Evolutionary conservation across 1,284 basidiomycete genomes (phyloP).

Genomic region (Heterobasidion annosum): DNA sequence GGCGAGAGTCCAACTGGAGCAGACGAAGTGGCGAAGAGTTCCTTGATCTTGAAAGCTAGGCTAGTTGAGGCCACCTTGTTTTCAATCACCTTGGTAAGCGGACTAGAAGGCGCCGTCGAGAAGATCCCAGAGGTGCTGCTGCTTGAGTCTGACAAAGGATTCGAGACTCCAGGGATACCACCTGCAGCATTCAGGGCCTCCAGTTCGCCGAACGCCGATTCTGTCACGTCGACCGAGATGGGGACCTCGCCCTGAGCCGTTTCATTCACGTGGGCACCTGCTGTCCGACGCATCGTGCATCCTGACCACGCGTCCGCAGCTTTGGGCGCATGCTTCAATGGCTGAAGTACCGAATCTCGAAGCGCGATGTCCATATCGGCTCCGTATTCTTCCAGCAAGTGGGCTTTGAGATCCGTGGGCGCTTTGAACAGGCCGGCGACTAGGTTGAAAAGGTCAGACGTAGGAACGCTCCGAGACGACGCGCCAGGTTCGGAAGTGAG

Average conservation of each 20-base stretch:
- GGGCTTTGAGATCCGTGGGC: not conserved
- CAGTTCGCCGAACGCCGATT: not conserved
- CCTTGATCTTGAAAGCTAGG: not conserved
- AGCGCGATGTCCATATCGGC: not conserved
- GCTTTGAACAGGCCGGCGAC: not conserved
- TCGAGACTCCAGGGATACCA: not conserved
- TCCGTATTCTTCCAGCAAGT: not conserved
- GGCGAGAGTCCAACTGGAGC: not conserved
- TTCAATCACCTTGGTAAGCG: not conserved
- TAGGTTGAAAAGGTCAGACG: not conserved
- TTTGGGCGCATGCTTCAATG: not conserved
- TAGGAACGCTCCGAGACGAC: not conserved
- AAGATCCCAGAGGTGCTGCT: not conserved
- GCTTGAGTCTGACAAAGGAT: not conserved
- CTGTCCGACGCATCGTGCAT: not conserved
- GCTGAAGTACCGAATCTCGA: not conserved
- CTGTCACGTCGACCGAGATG: not conserved
- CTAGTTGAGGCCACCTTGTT: not conserved
- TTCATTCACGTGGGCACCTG: not conserved
- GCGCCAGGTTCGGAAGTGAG: no score
- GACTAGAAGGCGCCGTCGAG: not conserved
- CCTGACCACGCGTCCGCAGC: not conserved
- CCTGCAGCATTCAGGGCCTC: not conserved
- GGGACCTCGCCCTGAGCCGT: not conserved
- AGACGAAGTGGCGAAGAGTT: not conserved